Evolutionary conservation across 2,329 filamentous ascomycete species (phyloP).

Genomic region (Penicillium sp.): DNA sequence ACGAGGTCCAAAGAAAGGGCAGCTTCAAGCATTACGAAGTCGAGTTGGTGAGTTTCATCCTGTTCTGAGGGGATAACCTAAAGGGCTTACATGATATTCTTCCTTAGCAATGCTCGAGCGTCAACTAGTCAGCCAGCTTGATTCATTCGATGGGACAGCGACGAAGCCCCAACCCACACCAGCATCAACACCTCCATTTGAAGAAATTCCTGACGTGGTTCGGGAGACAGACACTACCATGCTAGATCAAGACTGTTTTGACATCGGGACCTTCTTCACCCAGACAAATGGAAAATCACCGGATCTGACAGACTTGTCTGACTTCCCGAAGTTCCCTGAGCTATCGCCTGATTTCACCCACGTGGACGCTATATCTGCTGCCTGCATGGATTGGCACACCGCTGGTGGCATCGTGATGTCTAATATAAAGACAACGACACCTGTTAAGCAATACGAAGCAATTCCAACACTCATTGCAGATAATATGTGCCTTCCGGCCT

Average conservation of each 20-base stretch:
- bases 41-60: not conserved
- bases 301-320: not conserved
- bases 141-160: not conserved
- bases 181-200: not conserved
- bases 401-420: not conserved
- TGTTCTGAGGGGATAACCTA: no score
- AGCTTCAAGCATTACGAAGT: constrained; percentile 6
- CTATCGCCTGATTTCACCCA: not conserved
- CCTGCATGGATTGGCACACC: not conserved
- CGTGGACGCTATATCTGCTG: not conserved
- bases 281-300: not conserved
- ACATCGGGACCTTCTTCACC: not conserved
- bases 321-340: not conserved
- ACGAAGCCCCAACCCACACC: not conserved
- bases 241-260: not conserved
- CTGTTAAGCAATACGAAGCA: not conserved
- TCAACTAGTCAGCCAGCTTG: not conserved
- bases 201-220: not conserved
- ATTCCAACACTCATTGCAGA: not conserved
- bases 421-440: not conserved
- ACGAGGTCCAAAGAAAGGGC: constrained; percentile 7
- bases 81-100: not conserved
- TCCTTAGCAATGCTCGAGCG: not conserved
- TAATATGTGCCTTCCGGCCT: not conserved
- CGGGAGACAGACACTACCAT: not conserved